These are phyloP conservation scores for Scortechinia acanthostroma DNA, from an alignment of 2,329 filamentous ascomycete genomes.

Conservation along the genomic window DNA sequence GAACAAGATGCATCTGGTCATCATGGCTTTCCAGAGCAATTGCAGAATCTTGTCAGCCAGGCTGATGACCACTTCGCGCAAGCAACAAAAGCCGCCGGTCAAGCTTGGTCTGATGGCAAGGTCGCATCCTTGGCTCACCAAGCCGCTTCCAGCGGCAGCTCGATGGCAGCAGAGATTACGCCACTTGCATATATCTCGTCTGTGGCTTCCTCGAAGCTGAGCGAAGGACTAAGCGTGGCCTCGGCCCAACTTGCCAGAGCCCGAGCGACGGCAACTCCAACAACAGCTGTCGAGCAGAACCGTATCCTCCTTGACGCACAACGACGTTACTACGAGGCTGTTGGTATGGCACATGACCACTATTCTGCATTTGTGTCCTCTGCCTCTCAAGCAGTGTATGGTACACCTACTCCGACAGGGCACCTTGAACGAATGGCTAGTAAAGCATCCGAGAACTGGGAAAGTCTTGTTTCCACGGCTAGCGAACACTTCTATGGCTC, in stretches of 20 bases:
- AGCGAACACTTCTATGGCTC: constrained; percentile 29
- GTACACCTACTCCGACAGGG: neutral
- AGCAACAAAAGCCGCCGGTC: too few relatives aligned
- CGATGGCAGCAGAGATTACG: neutral
- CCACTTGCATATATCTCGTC: neutral
- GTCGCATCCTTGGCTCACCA: too few relatives aligned
- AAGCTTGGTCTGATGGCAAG: too few relatives aligned
- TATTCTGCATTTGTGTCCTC: neutral
- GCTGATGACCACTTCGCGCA: too few relatives aligned
- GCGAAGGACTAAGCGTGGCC: constrained; percentile 1
- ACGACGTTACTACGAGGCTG: neutral
- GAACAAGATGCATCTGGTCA: neutral
- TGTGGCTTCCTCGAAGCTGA: neutral
- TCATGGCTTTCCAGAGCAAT: neutral
- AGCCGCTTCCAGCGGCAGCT: too few relatives aligned
- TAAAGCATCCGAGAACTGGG: constrained; percentile 1
- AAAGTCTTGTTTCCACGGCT: neutral
- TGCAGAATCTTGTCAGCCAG: too few relatives aligned
- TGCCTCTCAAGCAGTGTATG: neutral
- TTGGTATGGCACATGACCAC: neutral
- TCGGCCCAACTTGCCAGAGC: neutral
- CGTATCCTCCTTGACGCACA: neutral
- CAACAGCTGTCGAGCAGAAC: neutral
- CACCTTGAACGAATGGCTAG: neutral
- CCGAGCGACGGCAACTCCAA: neutral